Evolutionary conservation across 768 basidiomycete species (phyloP).

Genomic region (Rhizopogon salebrosus): DNA sequence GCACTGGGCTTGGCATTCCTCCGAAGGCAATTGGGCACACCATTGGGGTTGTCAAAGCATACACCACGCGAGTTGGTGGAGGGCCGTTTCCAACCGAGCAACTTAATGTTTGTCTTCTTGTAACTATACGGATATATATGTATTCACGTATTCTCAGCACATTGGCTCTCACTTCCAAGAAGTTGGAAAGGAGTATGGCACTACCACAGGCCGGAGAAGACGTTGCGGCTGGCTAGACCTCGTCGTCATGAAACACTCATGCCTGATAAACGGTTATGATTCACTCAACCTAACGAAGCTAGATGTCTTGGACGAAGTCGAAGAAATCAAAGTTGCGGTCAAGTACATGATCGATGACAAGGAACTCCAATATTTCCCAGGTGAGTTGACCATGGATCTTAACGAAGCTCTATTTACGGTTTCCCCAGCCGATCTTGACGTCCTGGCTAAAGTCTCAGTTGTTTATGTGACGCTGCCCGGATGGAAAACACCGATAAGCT

Average conservation of each 20-base stretch:
- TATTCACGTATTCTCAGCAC: slow-evolving; percentile 40
- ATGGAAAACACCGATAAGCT: slow-evolving; percentile 78
- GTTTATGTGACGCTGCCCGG: slow-evolving; percentile 87
- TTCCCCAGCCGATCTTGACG: slow-evolving; percentile 72
- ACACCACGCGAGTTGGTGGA: slow-evolving; percentile 97
- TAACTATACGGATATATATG: background rate
- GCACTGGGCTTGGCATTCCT: slow-evolving; percentile 96
- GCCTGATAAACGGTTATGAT: slow-evolving; percentile 94
- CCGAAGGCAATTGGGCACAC: slow-evolving; percentile 81
- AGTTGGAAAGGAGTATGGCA: slow-evolving; percentile 88
- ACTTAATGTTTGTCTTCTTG: slow-evolving; percentile 58
- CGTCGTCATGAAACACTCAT: slow-evolving; percentile 90
- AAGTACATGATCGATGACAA: slow-evolving; percentile 76
- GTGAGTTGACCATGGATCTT: slow-evolving; percentile 34
- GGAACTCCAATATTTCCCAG: slow-evolving; percentile 82
- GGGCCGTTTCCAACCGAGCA: slow-evolving; percentile 98
- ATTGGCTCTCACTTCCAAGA: slow-evolving; percentile 87
- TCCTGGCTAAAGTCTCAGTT: slow-evolving; percentile 75
- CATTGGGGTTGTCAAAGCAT: slow-evolving; percentile 95
- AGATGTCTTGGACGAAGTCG: slow-evolving; percentile 80
- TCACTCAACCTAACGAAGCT: slow-evolving; percentile 92
- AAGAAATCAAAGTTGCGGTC: slow-evolving; percentile 84
- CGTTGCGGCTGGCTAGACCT: slow-evolving; percentile 98
- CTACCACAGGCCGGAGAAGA: slow-evolving; percentile 86
- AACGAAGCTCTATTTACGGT: background rate